Evolutionary conservation across 495 filamentous ascomycete genomes (phyloP).

Genomic region (Podospora comata): DNA sequence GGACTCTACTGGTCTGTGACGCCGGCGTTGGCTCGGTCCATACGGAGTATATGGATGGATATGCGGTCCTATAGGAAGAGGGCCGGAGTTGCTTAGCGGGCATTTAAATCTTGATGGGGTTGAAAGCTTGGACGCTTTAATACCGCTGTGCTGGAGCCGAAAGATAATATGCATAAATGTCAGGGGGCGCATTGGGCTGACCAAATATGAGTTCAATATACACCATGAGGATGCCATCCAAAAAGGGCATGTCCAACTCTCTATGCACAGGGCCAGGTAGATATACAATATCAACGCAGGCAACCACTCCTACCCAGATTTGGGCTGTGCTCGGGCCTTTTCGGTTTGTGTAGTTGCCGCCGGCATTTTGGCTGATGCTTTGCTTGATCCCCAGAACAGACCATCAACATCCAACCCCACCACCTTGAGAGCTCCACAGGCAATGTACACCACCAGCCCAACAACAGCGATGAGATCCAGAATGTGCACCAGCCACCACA

Average conservation of each 20-base stretch:
- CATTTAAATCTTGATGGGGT: neutral
- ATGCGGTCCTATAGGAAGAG: neutral
- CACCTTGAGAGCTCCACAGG: conserved; percentile 20
- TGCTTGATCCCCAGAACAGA: neutral
- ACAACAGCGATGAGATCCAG: conserved; percentile 58
- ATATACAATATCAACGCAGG: neutral
- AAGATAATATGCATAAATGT: neutral
- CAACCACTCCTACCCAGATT: neutral
- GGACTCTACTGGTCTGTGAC: neutral
- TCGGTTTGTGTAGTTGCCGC: neutral
- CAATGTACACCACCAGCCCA: conserved; percentile 31
- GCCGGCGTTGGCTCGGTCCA: neutral
- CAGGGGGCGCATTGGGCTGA: neutral
- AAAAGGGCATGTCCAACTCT: neutral
- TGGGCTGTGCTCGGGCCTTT: neutral
- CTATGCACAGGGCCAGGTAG: neutral
- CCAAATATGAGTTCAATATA: neutral
- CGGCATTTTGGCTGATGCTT: neutral
- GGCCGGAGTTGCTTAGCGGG: neutral
- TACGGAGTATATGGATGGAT: neutral
- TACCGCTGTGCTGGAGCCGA: conserved; percentile 2
- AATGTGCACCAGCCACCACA: conserved; percentile 90
- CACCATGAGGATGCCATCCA: neutral
- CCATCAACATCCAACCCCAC: conserved; percentile 28
- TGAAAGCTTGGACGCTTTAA: neutral